Evolutionary conservation across 2,329 filamentous ascomycete genomes (phyloP), one percentile per base, ranked within the genome.

Genomic region (Alternaria arbusti): DNA sequence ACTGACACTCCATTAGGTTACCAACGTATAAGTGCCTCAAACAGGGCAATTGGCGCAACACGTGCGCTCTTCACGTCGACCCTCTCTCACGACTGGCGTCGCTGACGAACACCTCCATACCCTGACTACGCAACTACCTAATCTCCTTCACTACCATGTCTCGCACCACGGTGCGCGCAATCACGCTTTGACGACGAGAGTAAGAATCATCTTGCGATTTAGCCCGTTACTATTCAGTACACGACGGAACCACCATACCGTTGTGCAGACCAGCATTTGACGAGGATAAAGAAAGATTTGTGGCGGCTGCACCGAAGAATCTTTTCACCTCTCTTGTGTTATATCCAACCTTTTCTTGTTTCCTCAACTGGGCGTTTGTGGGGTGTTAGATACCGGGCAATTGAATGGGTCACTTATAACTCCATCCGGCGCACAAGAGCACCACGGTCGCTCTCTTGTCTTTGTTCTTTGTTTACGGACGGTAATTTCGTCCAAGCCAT

Each of bases 131-230:
- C 50, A 66, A 52, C 30, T 56, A 51, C 62, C 63, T 69, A 70
- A 71, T 72, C 66, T 64, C 68, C 52, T 61, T 63, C 56, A 62
- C 45, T 40, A 40, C 54, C 57, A 57, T 74, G 64, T 66, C 61
- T 64, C 61, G 65, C 65, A 68, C 67, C 68, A 70, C 65, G 65
- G 54, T 61, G 71, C 72, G 72, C 70, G 64, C 70, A 63, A 70
- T 68, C 60, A 77, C 66, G 74, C 66, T 70, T 76, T 65, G 70
- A 77, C 68, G 74, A 77, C 59, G 67, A 69, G 73, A 76, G 70
- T 67, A 76, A 71, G 69, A 71, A 68, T 58, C 59, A 63, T 62
- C 68, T 70, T 71, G 64, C 67, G 66, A 69, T 70, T 72, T 67
- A 74, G 66, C 62, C 59, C 60, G 64, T 66, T 68, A 67, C 57